These are phyloP conservation scores for Penicillium sp. DNA, from an alignment of 2,329 filamentous ascomycete species.

Conservation along the genomic window DNA sequence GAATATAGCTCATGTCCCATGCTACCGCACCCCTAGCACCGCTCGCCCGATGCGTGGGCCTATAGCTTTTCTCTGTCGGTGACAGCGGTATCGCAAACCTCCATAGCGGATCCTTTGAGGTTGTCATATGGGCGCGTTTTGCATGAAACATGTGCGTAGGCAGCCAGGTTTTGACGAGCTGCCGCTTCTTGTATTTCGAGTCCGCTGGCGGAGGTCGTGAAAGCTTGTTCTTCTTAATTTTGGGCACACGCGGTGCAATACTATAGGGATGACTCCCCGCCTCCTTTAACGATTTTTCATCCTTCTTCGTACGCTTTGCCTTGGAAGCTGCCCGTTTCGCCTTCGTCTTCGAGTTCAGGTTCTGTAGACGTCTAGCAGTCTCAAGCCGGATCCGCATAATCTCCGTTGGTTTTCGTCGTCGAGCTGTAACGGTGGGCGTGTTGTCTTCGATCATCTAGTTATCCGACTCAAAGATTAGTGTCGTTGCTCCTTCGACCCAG, in stretches of 20 bases:
- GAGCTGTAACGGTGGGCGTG: slow-evolving; percentile 75
- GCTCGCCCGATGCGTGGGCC: slow-evolving; percentile 81
- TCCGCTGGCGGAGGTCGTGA: slow-evolving; percentile 67
- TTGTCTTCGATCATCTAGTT: slow-evolving; percentile 85
- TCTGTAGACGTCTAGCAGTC: slow-evolving; percentile 72
- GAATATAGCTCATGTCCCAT: slow-evolving; percentile 96
- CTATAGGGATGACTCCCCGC: slow-evolving; percentile 37
- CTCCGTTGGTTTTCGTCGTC: slow-evolving; percentile 51
- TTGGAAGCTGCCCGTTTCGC: slow-evolving; percentile 51
- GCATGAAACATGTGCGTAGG: slow-evolving; percentile 94
- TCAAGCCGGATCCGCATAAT: slow-evolving; percentile 66
- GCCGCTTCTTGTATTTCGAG: slow-evolving; percentile 81
- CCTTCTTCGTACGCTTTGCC: slow-evolving; percentile 41
- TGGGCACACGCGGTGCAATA: slow-evolving; percentile 57
- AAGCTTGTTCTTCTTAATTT: slow-evolving; percentile 72
- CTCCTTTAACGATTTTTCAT: slow-evolving; percentile 27
- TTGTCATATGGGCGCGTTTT: slow-evolving; percentile 88
- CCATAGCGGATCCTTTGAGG: slow-evolving; percentile 81
- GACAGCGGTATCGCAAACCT: slow-evolving; percentile 84
- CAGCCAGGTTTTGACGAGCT: slow-evolving; percentile 88
- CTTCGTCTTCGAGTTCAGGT: slow-evolving; percentile 58
- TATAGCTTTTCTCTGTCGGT: slow-evolving; percentile 87
- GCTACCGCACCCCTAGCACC: slow-evolving; percentile 76
- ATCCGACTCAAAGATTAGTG: not conserved
- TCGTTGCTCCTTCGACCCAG: not conserved